A percentile compares a stretch with the other conserved stretches of the same genome.
phyloP scores from a whole-genome alignment of 1,139 yeast genomes.

The Kodamaea sp. region DNA sequence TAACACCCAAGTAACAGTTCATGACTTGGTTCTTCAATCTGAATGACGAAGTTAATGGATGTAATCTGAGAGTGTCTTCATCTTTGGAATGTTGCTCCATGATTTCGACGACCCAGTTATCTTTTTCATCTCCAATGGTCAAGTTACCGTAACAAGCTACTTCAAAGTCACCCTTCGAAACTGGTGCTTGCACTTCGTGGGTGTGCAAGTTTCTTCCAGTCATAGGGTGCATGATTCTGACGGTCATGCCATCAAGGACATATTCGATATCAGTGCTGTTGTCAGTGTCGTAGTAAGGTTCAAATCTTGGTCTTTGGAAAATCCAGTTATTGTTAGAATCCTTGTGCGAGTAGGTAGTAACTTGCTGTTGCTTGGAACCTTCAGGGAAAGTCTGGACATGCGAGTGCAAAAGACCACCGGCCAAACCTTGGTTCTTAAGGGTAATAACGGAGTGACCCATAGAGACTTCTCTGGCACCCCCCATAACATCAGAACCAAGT shows the following conservation, averaged over 20 bases:
- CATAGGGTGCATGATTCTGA: slow-evolving; percentile 75
- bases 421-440: slow-evolving; percentile 84
- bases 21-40: slow-evolving; percentile 68
- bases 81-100: slow-evolving; percentile 74
- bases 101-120: slow-evolving; percentile 91
- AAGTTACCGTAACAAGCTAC: slow-evolving; percentile 92
- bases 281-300: slow-evolving; percentile 52
- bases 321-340: slow-evolving; percentile 91
- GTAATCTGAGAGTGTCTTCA: slow-evolving; percentile 69
- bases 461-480: slow-evolving; percentile 88
- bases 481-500: slow-evolving; percentile 73
- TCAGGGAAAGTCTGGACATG: slow-evolving; percentile 92
- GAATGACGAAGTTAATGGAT: slow-evolving; percentile 85
- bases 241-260: slow-evolving; percentile 69
- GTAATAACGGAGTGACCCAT: slow-evolving; percentile 77
- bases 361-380: slow-evolving; percentile 95
- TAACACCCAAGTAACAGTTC: slow-evolving; percentile 84
- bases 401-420: slow-evolving; percentile 92
- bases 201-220: slow-evolving; percentile 93
- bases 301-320: slow-evolving; percentile 71
- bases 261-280: slow-evolving; percentile 56
- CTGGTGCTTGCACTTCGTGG: slow-evolving; percentile 79
- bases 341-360: slow-evolving; percentile 90
- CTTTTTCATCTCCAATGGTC: slow-evolving; percentile 86
- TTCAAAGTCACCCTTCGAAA: slow-evolving; percentile 70